Evolutionary conservation across 441 rosid genomes (phyloP), one percentile per base, ranked within the genome.

Genomic region (Adansonia madagascariensis): DNA sequence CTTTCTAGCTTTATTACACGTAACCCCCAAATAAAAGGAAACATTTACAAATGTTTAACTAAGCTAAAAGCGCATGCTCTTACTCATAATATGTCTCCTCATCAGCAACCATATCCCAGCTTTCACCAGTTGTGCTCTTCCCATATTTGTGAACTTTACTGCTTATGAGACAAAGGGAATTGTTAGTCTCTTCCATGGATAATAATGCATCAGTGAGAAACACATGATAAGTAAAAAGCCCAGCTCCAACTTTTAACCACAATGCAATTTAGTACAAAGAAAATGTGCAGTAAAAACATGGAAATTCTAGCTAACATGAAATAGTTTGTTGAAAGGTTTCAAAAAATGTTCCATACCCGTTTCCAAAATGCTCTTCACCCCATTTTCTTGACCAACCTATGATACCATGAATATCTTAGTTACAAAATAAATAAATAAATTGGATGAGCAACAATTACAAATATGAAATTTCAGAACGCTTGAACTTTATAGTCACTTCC

Each of bases 311-410:
- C 20, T 68, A 68, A 65, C 41, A 47, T 68, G 41, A 70, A 70
- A 50, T 3, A 43, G 59, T 49, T 69, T 3, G 35, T 20, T 20
- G 17, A 69, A 27, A 20, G 43, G 8, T 69, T 69, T 14, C 7
- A 69, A 24, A 10, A 7, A 27, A 41, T 73, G 72, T 78, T 84
- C 53, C 84, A 18, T 89, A 96, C 99, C 99, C 96, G 18, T 96
- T 92, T 88, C 99, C 99, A 39, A 92, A 91, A 80, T 96, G 98
- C 84, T 96, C 99, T 80, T 96, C 99, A 43, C 99, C 98, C 98
- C 99, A 96, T 17, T 97, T 96, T 84, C 98, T 92, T 74, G 97
- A 94, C 99, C 98, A 96, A 76, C 97, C 98, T 96, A 81, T 27
- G 57, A 82, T 61, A 80, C 46, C 76, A 65, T 44, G 46, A 56